Percentiles rank a stretch among this genome's conserved stretches.
phyloP scores from a whole-genome alignment of 2,329 filamentous ascomycete genomes.

The Exophiala sideris region DNA sequence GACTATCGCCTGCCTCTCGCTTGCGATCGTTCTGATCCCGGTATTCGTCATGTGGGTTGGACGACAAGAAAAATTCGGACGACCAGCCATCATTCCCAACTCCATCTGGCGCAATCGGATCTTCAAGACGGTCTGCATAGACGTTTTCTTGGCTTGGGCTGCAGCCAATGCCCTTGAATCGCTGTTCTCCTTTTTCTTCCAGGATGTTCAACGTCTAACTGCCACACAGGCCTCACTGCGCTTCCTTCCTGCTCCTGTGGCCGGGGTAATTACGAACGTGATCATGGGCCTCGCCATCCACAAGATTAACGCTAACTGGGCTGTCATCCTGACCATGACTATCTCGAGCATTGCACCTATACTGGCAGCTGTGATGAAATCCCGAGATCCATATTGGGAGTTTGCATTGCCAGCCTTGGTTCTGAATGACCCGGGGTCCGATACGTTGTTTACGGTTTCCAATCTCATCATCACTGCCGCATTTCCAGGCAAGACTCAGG shows the following conservation, averaged over 20 bases:
- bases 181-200: conserved; percentile 52
- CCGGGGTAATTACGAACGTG: conserved; percentile 39
- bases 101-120: conserved; percentile 57
- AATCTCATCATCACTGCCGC: conserved; percentile 51
- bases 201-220: conserved; percentile 46
- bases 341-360: conserved; percentile 48
- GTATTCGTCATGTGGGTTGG: conserved; percentile 55
- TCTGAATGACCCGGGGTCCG: conserved; percentile 27
- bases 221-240: conserved; percentile 45
- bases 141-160: conserved; percentile 46
- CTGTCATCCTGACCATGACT: conserved; percentile 41
- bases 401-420: conserved; percentile 41
- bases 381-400: conserved; percentile 52
- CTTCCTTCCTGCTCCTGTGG: conserved; percentile 42
- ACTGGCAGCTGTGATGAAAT: conserved; percentile 54
- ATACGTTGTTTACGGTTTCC: conserved; percentile 54
- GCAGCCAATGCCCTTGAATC: conserved; percentile 49
- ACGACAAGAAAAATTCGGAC: conserved; percentile 43
- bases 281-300: conserved; percentile 47
- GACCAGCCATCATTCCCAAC: conserved; percentile 60
- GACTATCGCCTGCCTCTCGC: conserved; percentile 47
- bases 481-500: conserved; percentile 57
- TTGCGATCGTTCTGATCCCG: conserved; percentile 45
- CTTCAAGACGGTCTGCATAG: conserved; percentile 56
- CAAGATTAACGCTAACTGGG: conserved; percentile 39